Percentiles rank a stretch among this genome's conserved stretches.
These are phyloP conservation scores for Pseudozyma sp. DNA, from an alignment of 1,284 basidiomycete species.

Conservation along the genomic window DNA sequence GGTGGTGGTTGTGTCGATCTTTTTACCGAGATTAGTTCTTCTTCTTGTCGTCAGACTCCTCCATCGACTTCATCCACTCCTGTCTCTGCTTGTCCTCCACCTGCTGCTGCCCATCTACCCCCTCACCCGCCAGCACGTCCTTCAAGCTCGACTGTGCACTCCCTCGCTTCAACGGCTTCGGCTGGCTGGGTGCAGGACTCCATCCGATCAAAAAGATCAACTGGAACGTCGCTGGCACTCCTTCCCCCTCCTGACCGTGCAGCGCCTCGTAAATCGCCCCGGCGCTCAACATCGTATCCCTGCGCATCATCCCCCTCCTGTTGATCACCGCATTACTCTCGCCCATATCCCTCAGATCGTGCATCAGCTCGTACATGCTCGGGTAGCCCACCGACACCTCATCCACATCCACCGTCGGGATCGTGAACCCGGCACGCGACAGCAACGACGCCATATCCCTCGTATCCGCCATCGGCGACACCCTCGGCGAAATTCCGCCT, in stretches of 20 bases:
- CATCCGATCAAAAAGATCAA: conserved; percentile 99
- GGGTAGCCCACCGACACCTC: conserved; percentile 92
- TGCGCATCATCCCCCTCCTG: conserved; percentile 76
- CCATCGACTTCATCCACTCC: conserved; percentile 38
- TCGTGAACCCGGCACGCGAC: conserved; percentile 89
- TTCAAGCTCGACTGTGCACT: conserved; percentile 82
- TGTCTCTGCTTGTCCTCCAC: conserved; percentile 19
- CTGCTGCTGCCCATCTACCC: conserved; percentile 32
- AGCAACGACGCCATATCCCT: conserved; percentile 76
- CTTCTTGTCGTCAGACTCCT: conserved; percentile 11
- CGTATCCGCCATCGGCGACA: conserved; percentile 97
- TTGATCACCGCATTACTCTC: conserved; percentile 88
- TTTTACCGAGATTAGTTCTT: too few relatives aligned
- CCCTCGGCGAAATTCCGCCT: conserved; percentile 92
- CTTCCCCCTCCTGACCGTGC: conserved; percentile 72
- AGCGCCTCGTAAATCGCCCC: conserved; percentile 92
- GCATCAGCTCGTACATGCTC: conserved; percentile 93
- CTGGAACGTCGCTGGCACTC: conserved; percentile 94
- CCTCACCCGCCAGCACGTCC: conserved; percentile 71
- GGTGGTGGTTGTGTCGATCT: too few relatives aligned
- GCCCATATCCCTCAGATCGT: conserved; percentile 94
- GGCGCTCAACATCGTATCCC: conserved; percentile 90
- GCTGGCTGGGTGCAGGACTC: conserved; percentile 88
- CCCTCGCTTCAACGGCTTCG: conserved; percentile 86
- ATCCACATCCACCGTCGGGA: conserved; percentile 94